Evolutionary conservation across 2,329 filamentous ascomycete genomes (phyloP), one percentile per base, ranked within the genome.

Genomic region (Penicillium decumbens): DNA sequence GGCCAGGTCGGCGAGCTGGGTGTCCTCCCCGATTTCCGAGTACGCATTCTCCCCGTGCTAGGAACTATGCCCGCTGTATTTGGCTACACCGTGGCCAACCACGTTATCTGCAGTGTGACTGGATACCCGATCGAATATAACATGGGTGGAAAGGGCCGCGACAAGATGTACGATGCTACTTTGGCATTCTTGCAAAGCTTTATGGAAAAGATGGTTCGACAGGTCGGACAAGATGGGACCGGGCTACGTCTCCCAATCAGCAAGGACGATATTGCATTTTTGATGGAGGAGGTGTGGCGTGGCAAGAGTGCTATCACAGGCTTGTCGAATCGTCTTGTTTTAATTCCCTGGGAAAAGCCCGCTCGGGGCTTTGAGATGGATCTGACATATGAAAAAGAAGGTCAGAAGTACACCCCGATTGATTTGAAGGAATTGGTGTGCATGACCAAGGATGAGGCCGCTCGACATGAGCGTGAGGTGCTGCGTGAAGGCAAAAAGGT

Each of bases 31-130:
- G 91, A 95, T 66, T 98, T 98, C 69, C 81, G 93, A 23, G 89
- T 95, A 8, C 81, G 93, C n/a, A 98, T 98, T 49, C 72, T 98
- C 7, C 93, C 93, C 0, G 93, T 98, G 0, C 75, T 98, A 3
- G 93, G 93, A 0, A 98, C 93, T 0, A 96, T 98, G 91, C 93
- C 93, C 0, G 92, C 93, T 2, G 85, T 97, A 0, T 98, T 98
- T 68, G 93, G 93, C 7, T 87, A 96, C 48, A 88, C 87, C 0
- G 82, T 88, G 7, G 93, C 93, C 3, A 98, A 97, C 70, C 89
- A 97, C 66, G 83, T 97, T 51, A 92, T 98, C 57, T 79, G 95
- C 48, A 82, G 83, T 50, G 81, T 97, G 41, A 72, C 79, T 56
- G 88, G 84, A 6, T 98, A 98, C 63, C 93, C 93, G 0, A 70